Base-by-base conservation (phyloP, 2,329 filamentous ascomycete species). In the Geoglossum cookeanum region DNA sequence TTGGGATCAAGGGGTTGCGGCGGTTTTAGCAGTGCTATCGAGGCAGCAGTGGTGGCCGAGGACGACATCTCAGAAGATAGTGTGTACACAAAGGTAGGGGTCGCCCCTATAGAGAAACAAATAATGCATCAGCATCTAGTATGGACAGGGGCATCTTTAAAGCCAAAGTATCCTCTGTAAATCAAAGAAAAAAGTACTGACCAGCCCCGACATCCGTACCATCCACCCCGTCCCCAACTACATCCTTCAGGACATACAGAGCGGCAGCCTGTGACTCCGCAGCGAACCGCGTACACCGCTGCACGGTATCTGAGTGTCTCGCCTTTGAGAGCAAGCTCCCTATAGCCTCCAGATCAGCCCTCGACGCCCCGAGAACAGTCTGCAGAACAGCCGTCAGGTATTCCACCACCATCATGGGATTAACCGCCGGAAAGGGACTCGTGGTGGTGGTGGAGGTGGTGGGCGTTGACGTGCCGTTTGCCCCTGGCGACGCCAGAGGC, bases 181-280 rank as follows among this genome's bases (percentile, higher is more conserved):
- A 62, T 59, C 54, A 37, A 37, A 37, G 13, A 42, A 42, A 47
- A 63, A 75, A 7, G 39, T 27, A 30, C 4, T 62, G 70, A 75
- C 74, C 68, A 55, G 63, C 29, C 49, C 60, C 60, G 62, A 67
- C 67, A 60, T 68, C 60, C 53, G 64, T 15, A 55, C 67, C 67
- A 59, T 68, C 59, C 29, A 33, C 29, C 56, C 45, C 44, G 32
- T 57, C 74, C 61, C 76, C 73, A 56, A 78, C 71, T 62, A 83
- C 68, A 67, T 91, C 87, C 72, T 96, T 95, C 68, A 92, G 85
- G 61, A 96, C 84, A 71, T 97, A 97, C 61, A 98, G 75, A 57
- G 85, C 88, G 60, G 84, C 88, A 61, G 84, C 82, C 72, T 95
- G 88, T 59, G 85, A 78, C 71, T 98, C 94, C 60, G 83, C 81